Percentiles rank a stretch among this genome's conserved stretches.
Conservation (phyloP, 1,284 basidiomycete species). For the Marasmius tenuissimus region DNA sequence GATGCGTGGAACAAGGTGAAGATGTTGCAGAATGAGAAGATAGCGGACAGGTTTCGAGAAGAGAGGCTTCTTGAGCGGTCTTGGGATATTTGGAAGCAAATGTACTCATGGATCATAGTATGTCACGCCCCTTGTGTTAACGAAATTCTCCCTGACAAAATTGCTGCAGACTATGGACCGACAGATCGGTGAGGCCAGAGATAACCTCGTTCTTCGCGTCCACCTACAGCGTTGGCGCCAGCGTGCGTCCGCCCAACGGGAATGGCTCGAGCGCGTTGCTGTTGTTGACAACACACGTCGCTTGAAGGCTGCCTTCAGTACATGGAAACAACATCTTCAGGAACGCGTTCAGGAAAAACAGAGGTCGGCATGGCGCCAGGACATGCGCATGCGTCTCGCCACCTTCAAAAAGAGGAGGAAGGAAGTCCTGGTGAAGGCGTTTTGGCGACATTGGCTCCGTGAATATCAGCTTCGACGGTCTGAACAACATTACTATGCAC, state of each 20-base stretch:
- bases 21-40: slow-evolving; percentile 65
- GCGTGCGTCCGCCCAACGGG: slow-evolving; percentile 32
- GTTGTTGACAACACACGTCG: slow-evolving; percentile 40
- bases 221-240: slow-evolving; percentile 58
- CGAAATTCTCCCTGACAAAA: background rate
- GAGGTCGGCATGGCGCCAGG: slow-evolving; percentile 58
- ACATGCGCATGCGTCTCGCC: slow-evolving; percentile 70
- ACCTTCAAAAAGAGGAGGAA: slow-evolving; percentile 54
- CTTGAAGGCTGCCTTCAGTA: slow-evolving; percentile 37
- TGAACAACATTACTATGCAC: slow-evolving; percentile 45
- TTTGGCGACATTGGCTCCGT: slow-evolving; percentile 65
- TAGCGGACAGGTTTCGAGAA: slow-evolving; percentile 67
- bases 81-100: slow-evolving; percentile 70
- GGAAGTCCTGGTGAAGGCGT: slow-evolving; percentile 45
- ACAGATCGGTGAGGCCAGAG: slow-evolving; percentile 58
- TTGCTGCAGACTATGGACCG: slow-evolving; percentile 54
- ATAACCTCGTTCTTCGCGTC: slow-evolving; percentile 58
- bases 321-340: slow-evolving; percentile 52
- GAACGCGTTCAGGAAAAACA: slow-evolving; percentile 34
- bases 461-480: slow-evolving; percentile 48
- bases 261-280: slow-evolving; percentile 40
- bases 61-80: slow-evolving; percentile 64
- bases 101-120: slow-evolving; percentile 69
- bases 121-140: slow-evolving; percentile 27
- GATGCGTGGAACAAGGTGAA: slow-evolving; percentile 77